Percentiles rank a stretch among this genome's conserved stretches.
Evolutionary conservation across 257 asterid species (phyloP).

Genomic region (Ballota nigra): DNA sequence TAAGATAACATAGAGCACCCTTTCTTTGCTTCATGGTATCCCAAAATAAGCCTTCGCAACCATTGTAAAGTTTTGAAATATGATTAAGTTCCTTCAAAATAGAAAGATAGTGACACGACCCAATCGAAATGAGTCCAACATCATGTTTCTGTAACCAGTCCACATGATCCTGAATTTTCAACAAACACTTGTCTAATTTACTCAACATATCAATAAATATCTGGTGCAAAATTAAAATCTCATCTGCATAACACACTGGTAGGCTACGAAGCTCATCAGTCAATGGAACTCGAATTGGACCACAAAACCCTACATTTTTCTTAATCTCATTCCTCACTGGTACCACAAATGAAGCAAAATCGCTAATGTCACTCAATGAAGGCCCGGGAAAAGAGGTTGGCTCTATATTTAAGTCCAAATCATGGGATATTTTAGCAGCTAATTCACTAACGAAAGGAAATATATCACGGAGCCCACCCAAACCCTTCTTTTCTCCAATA

Average conservation of each 20-base stretch:
- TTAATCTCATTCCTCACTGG: slow-evolving; percentile 40
- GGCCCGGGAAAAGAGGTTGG: slow-evolving; percentile 30
- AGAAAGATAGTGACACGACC: slow-evolving; percentile 60
- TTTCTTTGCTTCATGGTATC: slow-evolving; percentile 52
- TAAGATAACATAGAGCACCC: slow-evolving; percentile 55
- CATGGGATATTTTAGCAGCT: slow-evolving; percentile 44
- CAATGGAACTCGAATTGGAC: slow-evolving; percentile 38
- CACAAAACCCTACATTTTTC: slow-evolving; percentile 21
- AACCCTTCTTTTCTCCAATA: slow-evolving; percentile 22
- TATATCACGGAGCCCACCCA: slow-evolving; percentile 47
- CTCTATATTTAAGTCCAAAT: slow-evolving; percentile 36
- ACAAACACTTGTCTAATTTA: slow-evolving; percentile 51
- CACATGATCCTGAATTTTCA: slow-evolving; percentile 49
- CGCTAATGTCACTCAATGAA: slow-evolving; percentile 42
- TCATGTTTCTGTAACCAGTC: slow-evolving; percentile 33
- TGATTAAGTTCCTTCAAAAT: slow-evolving; percentile 66
- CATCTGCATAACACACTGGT: slow-evolving; percentile 36
- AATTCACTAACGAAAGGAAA: slow-evolving; percentile 62
- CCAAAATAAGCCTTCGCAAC: slow-evolving; percentile 66
- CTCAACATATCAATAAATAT: slow-evolving; percentile 48
- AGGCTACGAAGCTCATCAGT: slow-evolving; percentile 27
- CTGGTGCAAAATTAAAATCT: slow-evolving; percentile 37
- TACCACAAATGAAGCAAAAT: slow-evolving; percentile 49
- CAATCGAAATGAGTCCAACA: slow-evolving; percentile 32
- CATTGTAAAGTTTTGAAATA: slow-evolving; percentile 54